phyloP scores from a whole-genome alignment of 2,329 filamentous ascomycete species.

The Didymella keratinophila region DNA sequence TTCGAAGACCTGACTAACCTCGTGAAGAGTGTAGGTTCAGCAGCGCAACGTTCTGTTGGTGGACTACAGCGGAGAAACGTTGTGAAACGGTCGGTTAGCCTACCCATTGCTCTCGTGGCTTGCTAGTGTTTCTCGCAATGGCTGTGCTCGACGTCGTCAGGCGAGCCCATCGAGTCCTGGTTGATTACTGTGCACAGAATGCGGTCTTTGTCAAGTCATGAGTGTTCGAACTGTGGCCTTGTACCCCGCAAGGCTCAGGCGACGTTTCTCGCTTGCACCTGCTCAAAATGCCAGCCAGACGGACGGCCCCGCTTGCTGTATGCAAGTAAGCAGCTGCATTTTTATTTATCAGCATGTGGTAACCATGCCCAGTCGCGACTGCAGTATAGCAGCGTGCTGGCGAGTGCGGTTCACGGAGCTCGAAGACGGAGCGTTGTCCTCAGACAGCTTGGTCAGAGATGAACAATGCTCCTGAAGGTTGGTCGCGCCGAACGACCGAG shows the following conservation, averaged over 20 bases:
- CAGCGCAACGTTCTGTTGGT: not conserved
- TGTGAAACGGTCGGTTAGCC: slow-evolving; percentile 3
- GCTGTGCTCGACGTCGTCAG: not conserved
- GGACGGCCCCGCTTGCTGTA: slow-evolving; percentile 17
- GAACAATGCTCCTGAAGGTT: not conserved
- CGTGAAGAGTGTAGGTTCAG: not conserved
- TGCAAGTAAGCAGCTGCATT: slow-evolving; percentile 30
- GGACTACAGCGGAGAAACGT: not conserved
- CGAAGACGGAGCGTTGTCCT: not conserved
- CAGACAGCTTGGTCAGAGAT: not conserved
- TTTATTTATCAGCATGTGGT: slow-evolving; percentile 32
- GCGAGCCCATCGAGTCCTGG: not conserved
- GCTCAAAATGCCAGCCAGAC: slow-evolving; percentile 16
- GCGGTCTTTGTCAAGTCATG: slow-evolving; percentile 33
- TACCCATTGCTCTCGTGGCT: not conserved
- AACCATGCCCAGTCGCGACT: not conserved
- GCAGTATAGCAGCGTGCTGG: not conserved
- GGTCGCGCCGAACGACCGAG: not conserved
- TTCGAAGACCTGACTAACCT: slow-evolving; percentile 16
- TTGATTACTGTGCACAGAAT: not conserved
- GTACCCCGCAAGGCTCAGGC: not conserved
- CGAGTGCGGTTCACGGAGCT: not conserved
- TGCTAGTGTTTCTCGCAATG: not conserved
- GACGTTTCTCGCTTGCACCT: slow-evolving; percentile 21
- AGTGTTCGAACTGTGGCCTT: not conserved